Evolutionary conservation across 2,329 filamentous ascomycete species (phyloP).

Genomic region (Colletotrichum simmondsii): DNA sequence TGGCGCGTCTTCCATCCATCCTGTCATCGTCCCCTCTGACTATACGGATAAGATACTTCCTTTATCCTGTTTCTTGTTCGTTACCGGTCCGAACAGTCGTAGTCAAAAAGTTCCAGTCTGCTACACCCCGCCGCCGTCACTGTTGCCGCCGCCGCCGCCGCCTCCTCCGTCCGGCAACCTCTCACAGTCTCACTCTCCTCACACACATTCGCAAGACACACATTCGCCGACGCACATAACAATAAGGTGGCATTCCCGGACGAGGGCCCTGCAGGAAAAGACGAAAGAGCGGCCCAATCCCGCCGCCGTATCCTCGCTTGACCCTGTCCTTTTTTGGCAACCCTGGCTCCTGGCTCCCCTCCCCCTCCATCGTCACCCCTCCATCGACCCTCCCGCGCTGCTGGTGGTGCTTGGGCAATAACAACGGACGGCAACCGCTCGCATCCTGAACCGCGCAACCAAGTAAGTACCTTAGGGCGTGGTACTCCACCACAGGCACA

Average conservation of each 20-base stretch:
- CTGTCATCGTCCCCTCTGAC: background rate
- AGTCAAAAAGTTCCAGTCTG: background rate
- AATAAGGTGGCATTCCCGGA: background rate
- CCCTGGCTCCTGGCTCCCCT: slow-evolving; percentile 16
- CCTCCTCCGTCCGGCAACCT: background rate
- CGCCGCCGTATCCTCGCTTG: slow-evolving; percentile 23
- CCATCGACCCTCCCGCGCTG: slow-evolving; percentile 20
- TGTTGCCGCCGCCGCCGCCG: too few species aligned
- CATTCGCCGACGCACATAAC: background rate
- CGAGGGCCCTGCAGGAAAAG: slow-evolving; percentile 27
- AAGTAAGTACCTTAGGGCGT: background rate
- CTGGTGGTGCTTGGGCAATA: background rate
- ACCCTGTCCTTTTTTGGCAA: slow-evolving; percentile 24
- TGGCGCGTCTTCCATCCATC: background rate
- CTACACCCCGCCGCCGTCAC: background rate
- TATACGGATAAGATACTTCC: background rate
- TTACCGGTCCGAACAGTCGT: background rate
- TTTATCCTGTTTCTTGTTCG: background rate
- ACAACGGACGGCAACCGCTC: slow-evolving; percentile 9
- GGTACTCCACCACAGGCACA: background rate
- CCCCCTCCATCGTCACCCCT: slow-evolving; percentile 19
- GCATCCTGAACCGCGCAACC: background rate
- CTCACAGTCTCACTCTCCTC: background rate
- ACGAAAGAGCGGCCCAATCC: slow-evolving; percentile 14
- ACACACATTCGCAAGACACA: background rate